Percentiles rank a stretch among this genome's conserved stretches.
Evolutionary conservation across 2,329 filamentous ascomycete species (phyloP).

Genomic region (Pseudocercospora fijiensis): DNA sequence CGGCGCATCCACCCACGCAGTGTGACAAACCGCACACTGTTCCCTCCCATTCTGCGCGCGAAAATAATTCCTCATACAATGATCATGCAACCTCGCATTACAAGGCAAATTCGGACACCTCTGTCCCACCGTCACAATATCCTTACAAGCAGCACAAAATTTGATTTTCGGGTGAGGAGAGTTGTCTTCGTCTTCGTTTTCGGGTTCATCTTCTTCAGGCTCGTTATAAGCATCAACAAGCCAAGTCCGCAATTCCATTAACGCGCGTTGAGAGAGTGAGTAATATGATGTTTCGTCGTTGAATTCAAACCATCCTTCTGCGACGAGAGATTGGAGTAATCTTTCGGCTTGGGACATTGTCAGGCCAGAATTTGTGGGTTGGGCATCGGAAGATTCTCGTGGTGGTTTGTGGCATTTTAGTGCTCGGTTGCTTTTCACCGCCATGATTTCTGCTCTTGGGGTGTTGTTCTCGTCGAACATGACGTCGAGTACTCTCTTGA

Average conservation of each 20-base stretch:
- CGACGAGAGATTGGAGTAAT: conserved; percentile 67
- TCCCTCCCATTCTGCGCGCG: conserved; percentile 58
- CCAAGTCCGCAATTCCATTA: conserved; percentile 84
- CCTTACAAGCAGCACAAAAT: conserved; percentile 81
- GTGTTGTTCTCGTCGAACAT: conserved; percentile 93
- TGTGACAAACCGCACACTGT: conserved; percentile 62
- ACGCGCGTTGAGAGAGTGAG: conserved; percentile 68
- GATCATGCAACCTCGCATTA: conserved; percentile 69
- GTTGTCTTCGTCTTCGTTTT: conserved; percentile 47
- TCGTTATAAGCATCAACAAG: conserved; percentile 90
- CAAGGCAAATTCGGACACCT: conserved; percentile 71
- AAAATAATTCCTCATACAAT: conserved; percentile 73
- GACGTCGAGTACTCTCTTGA: conserved; percentile 81
- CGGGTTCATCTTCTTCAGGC: conserved; percentile 55
- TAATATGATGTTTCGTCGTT: conserved; percentile 68
- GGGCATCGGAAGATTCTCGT: conserved; percentile 22
- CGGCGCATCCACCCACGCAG: conserved; percentile 51
- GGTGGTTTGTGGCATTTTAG: conserved; percentile 61
- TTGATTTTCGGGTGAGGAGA: conserved; percentile 69
- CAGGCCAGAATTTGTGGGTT: conserved; percentile 48
- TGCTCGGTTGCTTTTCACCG: conserved; percentile 75
- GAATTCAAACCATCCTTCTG: conserved; percentile 81
- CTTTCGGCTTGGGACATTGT: conserved; percentile 75
- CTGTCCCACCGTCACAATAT: conserved; percentile 82
- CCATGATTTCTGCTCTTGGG: conserved; percentile 75